Base-by-base conservation (phyloP, 768 basidiomycete genomes). In the Pleurotus djamor region DNA sequence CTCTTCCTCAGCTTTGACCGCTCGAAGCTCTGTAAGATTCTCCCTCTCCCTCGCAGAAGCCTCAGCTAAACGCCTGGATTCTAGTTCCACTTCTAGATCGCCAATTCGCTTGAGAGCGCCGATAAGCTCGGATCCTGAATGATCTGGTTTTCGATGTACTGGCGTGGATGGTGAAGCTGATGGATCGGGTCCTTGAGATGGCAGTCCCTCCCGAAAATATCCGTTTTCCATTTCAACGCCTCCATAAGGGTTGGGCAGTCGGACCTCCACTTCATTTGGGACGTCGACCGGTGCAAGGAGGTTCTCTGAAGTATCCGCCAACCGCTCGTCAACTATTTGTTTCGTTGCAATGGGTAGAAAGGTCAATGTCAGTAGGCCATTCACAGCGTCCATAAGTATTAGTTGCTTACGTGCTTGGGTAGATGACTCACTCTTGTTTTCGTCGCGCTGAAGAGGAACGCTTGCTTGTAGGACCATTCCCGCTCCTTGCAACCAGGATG, bases 351-450 rank as follows among this genome's bases (percentile, higher is more conserved):
- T 17, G 12, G 3, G 21, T 32, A 1, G 21, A 28, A 28, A 28
- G n/a, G n/a, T n/a, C n/a, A n/a, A n/a, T n/a, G n/a, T n/a, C n/a
- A n/a, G n/a, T n/a, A n/a, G n/a, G n/a, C n/a, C n/a, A n/a, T n/a
- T n/a, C n/a, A n/a, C n/a, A n/a, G n/a, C n/a, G n/a, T n/a, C n/a
- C n/a, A n/a, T n/a, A n/a, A n/a, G n/a, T n/a, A n/a, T n/a, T n/a
- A n/a, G 16, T 10, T 13, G 28, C 54, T 56, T 33, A 56, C 54
- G 54, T 43, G 54, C 54, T 44, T 41, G 54, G n/a, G 54, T 56
- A 4, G 54, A 56, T 4, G n/a, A 43, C 12, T 12, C 6, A 56
- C 54, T 56, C 5, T 38, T 41, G 28, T 56, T 56, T 32, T 56
- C 41, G 3, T 10, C 41, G 4, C 54, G 34, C 13, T 36, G 16